A percentile compares a stretch with the other conserved stretches of the same genome.
These are phyloP conservation scores for Hymenoscyphus fraxineus DNA, from an alignment of 2,329 filamentous ascomycete species.

Conservation along the genomic window DNA sequence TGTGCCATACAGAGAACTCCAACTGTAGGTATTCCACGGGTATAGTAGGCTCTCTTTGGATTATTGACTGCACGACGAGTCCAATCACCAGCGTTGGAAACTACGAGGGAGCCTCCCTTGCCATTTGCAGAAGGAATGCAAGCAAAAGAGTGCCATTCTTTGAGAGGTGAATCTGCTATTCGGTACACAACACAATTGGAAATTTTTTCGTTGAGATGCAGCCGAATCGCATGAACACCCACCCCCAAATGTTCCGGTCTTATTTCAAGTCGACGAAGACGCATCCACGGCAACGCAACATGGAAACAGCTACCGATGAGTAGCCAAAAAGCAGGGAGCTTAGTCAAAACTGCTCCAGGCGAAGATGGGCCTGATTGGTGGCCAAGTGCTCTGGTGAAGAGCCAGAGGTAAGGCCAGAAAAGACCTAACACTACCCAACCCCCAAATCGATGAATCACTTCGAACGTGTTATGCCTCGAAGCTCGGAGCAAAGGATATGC, in stretches of 20 bases:
- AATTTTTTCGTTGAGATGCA: constrained; percentile 49
- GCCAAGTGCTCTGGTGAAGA: constrained; percentile 32
- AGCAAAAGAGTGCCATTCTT: constrained; percentile 58
- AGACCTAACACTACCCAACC: constrained; percentile 50
- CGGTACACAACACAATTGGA: constrained; percentile 42
- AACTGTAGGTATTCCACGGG: constrained; percentile 46
- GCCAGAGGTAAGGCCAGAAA: constrained; percentile 47
- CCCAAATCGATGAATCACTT: constrained; percentile 52
- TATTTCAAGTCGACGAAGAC: constrained; percentile 52
- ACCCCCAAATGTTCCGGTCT: constrained; percentile 50
- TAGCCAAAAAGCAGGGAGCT: constrained; percentile 53
- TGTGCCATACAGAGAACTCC: constrained; percentile 37
- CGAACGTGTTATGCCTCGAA: constrained; percentile 53
- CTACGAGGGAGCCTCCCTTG: constrained; percentile 49
- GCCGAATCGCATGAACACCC: constrained; percentile 54
- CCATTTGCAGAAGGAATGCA: constrained; percentile 44
- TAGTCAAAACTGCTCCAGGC: constrained; percentile 13
- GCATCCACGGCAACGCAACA: constrained; percentile 55
- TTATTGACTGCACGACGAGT: constrained; percentile 48
- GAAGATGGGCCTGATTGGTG: constrained; percentile 33
- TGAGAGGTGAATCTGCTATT: constrained; percentile 46
- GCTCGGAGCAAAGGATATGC: constrained; percentile 50
- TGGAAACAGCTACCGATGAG: constrained; percentile 45
- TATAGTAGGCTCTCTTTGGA: constrained; percentile 50
- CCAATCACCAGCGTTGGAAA: constrained; percentile 58